Evolutionary conservation across 1,139 yeast species (phyloP).

Genomic region (Arxiozyma slooffiae): DNA sequence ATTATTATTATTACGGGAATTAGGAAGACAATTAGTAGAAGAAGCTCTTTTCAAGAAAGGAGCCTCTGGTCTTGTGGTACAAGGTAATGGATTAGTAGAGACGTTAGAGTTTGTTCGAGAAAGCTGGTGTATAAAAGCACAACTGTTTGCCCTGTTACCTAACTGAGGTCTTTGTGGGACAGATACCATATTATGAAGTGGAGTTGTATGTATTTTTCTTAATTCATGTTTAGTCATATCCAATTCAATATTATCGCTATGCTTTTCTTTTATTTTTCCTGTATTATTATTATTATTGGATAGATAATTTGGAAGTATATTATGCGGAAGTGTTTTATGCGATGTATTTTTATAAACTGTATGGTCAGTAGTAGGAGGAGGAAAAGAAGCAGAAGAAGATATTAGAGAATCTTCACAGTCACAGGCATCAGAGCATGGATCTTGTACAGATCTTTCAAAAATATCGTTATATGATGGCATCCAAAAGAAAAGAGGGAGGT

Average conservation of each 20-base stretch:
- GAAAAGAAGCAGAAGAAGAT: background rate
- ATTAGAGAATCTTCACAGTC: slow-evolving; percentile 13
- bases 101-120: background rate
- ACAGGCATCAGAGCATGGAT: slow-evolving; percentile 19
- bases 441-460: slow-evolving; percentile 25
- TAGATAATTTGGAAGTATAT: background rate
- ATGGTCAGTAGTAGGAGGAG: background rate
- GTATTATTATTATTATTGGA: background rate
- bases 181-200: slow-evolving; percentile 1
- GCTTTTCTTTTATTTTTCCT: background rate
- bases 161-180: slow-evolving; percentile 1
- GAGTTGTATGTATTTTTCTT: slow-evolving; percentile 6
- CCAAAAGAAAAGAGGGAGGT: background rate
- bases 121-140: slow-evolving; percentile 11
- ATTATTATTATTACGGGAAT: slow-evolving; percentile 1
- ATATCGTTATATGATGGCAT: slow-evolving; percentile 8
- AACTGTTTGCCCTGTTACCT: slow-evolving; percentile 14
- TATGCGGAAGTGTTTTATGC: background rate
- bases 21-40: background rate
- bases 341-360: too few species aligned
- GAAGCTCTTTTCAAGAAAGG: background rate
- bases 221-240: slow-evolving; percentile 1
- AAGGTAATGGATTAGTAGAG: background rate
- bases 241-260: background rate
- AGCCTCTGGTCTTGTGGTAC: background rate